Evolutionary conservation across 768 basidiomycete genomes (phyloP).

Genomic region (Sistotremastrum suecicum): DNA sequence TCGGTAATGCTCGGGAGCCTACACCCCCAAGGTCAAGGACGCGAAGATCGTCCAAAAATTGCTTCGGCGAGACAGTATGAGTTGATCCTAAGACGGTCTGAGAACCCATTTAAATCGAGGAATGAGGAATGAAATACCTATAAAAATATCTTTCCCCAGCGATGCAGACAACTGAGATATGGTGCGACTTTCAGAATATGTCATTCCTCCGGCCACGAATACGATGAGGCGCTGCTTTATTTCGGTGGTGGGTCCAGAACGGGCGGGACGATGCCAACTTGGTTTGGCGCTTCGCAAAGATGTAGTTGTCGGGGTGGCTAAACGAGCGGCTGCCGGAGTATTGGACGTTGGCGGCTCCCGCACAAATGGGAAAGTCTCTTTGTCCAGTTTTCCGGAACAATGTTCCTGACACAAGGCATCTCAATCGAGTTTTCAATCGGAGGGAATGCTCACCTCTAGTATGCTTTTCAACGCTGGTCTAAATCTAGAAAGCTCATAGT

Average conservation of each 20-base stretch:
- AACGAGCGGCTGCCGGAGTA: slow-evolving; percentile 25
- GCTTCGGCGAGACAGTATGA: slow-evolving; percentile 67
- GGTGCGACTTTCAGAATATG: slow-evolving; percentile 88
- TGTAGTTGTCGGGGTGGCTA: slow-evolving; percentile 25
- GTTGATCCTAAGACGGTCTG: slow-evolving; percentile 62
- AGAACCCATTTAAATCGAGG: background rate
- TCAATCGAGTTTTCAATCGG: too few species aligned
- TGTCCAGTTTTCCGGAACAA: slow-evolving; percentile 60
- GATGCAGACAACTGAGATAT: slow-evolving; percentile 65
- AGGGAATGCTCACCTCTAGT: slow-evolving; percentile 47
- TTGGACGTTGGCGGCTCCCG: slow-evolving; percentile 57
- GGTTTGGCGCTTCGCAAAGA: slow-evolving; percentile 86
- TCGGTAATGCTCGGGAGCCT: slow-evolving; percentile 59
- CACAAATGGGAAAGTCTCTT: slow-evolving; percentile 76
- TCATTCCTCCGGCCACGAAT: slow-evolving; percentile 91
- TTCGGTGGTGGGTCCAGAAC: slow-evolving; percentile 30
- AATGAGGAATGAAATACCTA: slow-evolving; percentile 41
- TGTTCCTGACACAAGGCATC: slow-evolving; percentile 49
- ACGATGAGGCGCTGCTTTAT: slow-evolving; percentile 69
- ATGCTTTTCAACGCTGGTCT: slow-evolving; percentile 72
- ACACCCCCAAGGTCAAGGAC: slow-evolving; percentile 78
- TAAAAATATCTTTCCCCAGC: slow-evolving; percentile 78
- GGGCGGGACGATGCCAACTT: slow-evolving; percentile 73
- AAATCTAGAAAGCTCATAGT: slow-evolving; percentile 92
- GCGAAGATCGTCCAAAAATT: slow-evolving; percentile 79